Evolutionary conservation across 305 asterid species (phyloP).

Genomic region (Fraxinus paxiana): DNA sequence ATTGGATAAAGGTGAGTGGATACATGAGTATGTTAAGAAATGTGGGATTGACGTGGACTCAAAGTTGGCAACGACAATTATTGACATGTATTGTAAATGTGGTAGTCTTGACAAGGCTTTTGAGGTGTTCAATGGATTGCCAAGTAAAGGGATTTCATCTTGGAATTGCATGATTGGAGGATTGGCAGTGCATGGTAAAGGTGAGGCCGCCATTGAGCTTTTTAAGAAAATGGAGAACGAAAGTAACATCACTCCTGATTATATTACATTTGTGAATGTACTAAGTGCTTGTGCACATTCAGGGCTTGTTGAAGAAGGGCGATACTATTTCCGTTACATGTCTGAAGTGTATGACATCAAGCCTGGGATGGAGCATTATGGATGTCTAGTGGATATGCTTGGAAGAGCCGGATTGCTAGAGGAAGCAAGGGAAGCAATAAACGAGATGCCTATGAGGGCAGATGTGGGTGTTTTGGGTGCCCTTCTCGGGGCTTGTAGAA

Average conservation of each 20-base stretch:
- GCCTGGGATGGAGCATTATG: constrained; percentile 63
- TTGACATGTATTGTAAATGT: constrained; percentile 61
- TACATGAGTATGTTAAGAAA: constrained; percentile 33
- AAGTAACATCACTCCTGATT: constrained; percentile 34
- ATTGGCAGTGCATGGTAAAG: constrained; percentile 62
- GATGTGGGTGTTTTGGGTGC: constrained; percentile 63
- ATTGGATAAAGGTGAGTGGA: constrained; percentile 58
- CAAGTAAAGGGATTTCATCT: constrained; percentile 45
- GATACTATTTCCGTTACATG: constrained; percentile 47
- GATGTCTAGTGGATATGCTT: constrained; percentile 62
- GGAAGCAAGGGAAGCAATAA: constrained; percentile 41
- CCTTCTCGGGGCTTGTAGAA: constrained; percentile 63
- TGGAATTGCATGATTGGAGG: constrained; percentile 77
- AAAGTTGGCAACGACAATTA: constrained; percentile 44
- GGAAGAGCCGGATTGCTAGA: constrained; percentile 60
- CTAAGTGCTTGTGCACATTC: constrained; percentile 71
- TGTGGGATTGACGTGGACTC: constrained; percentile 36
- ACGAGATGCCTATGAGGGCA: constrained; percentile 52
- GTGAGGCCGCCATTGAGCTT: constrained; percentile 50
- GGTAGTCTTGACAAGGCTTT: constrained; percentile 51
- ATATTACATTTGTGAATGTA: constrained; percentile 54
- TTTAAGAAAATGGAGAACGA: constrained; percentile 51
- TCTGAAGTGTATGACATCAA: constrained; percentile 34
- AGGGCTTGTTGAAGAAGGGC: constrained; percentile 60
- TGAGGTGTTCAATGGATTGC: constrained; percentile 37